A percentile compares a stretch with the other conserved stretches of the same genome.
phyloP scores from a whole-genome alignment of 768 basidiomycete genomes.

The Suillus sp. region DNA sequence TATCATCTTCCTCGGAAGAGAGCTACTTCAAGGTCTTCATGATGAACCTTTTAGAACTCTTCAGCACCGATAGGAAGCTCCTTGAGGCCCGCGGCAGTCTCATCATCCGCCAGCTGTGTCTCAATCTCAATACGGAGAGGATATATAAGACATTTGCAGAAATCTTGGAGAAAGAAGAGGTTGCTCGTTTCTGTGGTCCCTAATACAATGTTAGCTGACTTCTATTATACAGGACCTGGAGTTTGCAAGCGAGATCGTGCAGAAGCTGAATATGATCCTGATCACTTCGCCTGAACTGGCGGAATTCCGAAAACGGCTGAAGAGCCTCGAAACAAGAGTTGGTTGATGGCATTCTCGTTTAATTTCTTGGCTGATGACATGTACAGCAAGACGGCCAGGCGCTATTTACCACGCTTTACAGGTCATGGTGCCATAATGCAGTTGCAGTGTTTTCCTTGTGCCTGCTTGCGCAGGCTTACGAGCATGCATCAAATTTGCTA shows the following conservation, averaged over 20 bases:
- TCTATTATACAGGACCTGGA: slow-evolving; percentile 77
- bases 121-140: slow-evolving; percentile 91
- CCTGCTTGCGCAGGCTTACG: slow-evolving; percentile 95
- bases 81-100: slow-evolving; percentile 92
- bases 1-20: slow-evolving; percentile 94
- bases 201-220: slow-evolving; percentile 4
- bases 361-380: slow-evolving; percentile 1
- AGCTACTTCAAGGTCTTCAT: slow-evolving; percentile 95
- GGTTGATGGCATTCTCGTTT: slow-evolving; percentile 27
- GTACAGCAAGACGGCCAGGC: slow-evolving; percentile 91
- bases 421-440: slow-evolving; percentile 99
- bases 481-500: slow-evolving; percentile 95
- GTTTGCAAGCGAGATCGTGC: slow-evolving; percentile 96
- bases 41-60: slow-evolving; percentile 91
- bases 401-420: slow-evolving; percentile 89
- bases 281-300: slow-evolving; percentile 96
- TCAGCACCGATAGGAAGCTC: slow-evolving; percentile 90
- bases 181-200: slow-evolving; percentile 35
- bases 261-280: slow-evolving; percentile 94
- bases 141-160: slow-evolving; percentile 97
- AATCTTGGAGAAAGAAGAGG: slow-evolving; percentile 97
- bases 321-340: slow-evolving; percentile 91
- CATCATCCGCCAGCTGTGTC: slow-evolving; percentile 92
- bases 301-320: slow-evolving; percentile 90
- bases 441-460: slow-evolving; percentile 97